Percentiles rank a stretch among this genome's conserved stretches.
Conservation (phyloP, 2,329 filamentous ascomycete genomes). For the Pseudogymnoascus sp. region DNA sequence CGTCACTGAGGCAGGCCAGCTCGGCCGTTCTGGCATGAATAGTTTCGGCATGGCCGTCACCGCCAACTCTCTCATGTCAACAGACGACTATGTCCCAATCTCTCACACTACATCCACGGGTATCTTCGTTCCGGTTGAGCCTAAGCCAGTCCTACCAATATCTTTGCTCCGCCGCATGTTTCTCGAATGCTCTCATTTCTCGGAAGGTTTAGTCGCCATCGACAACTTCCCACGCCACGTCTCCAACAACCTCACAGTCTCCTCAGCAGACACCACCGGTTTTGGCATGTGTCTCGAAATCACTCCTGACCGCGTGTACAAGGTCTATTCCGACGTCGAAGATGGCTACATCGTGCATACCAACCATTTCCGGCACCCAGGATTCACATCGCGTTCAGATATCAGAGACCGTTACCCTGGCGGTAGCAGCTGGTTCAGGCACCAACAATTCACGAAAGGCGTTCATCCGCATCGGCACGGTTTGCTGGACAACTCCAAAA, state of each 20-base stretch:
- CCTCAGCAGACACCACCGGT: conserved; percentile 15
- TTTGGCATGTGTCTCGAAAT: conserved; percentile 24
- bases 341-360: conserved; percentile 23
- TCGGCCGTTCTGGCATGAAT: too few species aligned
- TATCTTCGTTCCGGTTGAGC: too few species aligned
- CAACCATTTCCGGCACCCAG: conserved; percentile 24
- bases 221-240: conserved; percentile 21
- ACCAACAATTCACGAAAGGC: too few species aligned
- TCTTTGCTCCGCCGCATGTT: conserved; percentile 22
- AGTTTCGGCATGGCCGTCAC: too few species aligned
- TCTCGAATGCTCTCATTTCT: conserved; percentile 19
- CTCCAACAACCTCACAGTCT: conserved; percentile 24
- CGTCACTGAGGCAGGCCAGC: too few species aligned
- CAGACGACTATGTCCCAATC: too few species aligned
- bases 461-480: too few species aligned
- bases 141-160: conserved; percentile 17
- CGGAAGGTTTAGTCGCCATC: conserved; percentile 16
- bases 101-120: too few species aligned
- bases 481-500: too few species aligned
- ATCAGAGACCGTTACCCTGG: neutral
- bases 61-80: too few species aligned
- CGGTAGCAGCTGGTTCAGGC: too few species aligned
- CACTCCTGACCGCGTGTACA: conserved; percentile 19
- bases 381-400: conserved; percentile 18
- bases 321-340: conserved; percentile 16